Conservation (phyloP, 306 rosid genomes). For the Potentilla sterilis region DNA sequence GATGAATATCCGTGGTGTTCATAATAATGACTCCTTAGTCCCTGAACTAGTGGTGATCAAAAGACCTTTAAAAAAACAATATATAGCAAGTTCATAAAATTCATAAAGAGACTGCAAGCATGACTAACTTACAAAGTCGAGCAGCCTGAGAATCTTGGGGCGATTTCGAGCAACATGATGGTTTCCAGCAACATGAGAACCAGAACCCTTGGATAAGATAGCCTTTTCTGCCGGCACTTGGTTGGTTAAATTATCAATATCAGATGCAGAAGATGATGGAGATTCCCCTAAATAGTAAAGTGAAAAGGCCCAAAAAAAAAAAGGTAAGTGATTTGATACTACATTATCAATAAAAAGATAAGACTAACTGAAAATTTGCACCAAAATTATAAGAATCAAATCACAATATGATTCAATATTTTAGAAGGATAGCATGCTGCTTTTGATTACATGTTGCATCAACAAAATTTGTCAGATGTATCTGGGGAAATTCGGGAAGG, state of each 20-base stretch:
- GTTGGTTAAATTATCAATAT: conserved; percentile 64
- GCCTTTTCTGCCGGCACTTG: conserved; percentile 50
- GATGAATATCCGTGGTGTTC: not conserved
- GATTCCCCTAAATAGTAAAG: conserved; percentile 52
- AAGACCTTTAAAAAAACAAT: conserved; percentile 10
- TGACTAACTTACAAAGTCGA: conserved; percentile 61
- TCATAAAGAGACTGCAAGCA: conserved; percentile 13
- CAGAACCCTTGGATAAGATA: conserved; percentile 39
- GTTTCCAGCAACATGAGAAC: conserved; percentile 43
- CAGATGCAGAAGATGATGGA: conserved; percentile 80
- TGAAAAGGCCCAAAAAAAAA: conserved; percentile 5
- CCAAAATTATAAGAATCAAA: not conserved
- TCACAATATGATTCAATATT: not conserved
- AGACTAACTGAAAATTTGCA: conserved; percentile 6
- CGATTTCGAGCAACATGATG: conserved; percentile 52
- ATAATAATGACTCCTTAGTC: conserved; percentile 4
- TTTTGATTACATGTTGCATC: not conserved
- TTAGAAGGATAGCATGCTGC: not conserved
- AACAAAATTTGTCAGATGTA: not conserved
- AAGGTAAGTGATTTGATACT: not conserved
- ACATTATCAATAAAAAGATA: not conserved
- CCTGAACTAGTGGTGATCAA: conserved; percentile 23
- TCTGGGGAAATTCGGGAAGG: not conserved
- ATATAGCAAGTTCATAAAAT: conserved; percentile 9
- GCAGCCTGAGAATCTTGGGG: conserved; percentile 51